Conservation (phyloP, 1,284 basidiomycete species). For the Tilletia indica region DNA sequence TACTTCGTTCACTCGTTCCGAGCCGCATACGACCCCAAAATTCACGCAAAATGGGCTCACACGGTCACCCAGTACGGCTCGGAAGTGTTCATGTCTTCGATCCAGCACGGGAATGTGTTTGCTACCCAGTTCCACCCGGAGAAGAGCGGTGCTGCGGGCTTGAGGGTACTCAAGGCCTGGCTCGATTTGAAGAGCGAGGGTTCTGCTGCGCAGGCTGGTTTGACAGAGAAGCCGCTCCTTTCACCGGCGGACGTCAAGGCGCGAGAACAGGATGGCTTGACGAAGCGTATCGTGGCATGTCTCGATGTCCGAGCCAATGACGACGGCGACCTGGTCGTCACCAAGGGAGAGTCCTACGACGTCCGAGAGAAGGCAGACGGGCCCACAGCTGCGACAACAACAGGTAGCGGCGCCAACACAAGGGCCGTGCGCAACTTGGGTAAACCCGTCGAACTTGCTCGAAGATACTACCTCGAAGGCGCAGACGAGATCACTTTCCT, state of each 20-base stretch:
- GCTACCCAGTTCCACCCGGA: constrained; percentile 98
- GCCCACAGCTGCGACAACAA: constrained; percentile 45
- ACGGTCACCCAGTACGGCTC: constrained; percentile 88
- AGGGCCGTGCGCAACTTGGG: constrained; percentile 91
- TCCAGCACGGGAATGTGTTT: constrained; percentile 83
- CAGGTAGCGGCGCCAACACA: not conserved
- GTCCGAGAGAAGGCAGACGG: constrained; percentile 69
- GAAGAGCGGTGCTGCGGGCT: constrained; percentile 89
- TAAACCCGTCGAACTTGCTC: constrained; percentile 89
- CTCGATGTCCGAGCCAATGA: constrained; percentile 98
- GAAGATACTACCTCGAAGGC: constrained; percentile 79
- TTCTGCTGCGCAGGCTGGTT: constrained; percentile 23
- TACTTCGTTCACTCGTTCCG: constrained; percentile 98
- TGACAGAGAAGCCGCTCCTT: constrained; percentile 29
- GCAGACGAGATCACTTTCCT: constrained; percentile 97
- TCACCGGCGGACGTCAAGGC: constrained; percentile 16
- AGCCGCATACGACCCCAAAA: constrained; percentile 62
- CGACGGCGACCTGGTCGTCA: constrained; percentile 93
- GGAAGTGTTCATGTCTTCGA: constrained; percentile 84
- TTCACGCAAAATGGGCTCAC: constrained; percentile 69
- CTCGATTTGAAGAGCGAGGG: constrained; percentile 62
- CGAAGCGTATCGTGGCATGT: constrained; percentile 93
- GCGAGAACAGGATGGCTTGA: constrained; percentile 66
- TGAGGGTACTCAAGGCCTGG: constrained; percentile 80
- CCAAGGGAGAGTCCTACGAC: constrained; percentile 98